phyloP scores from a whole-genome alignment of 2,329 filamentous ascomycete genomes.

The Pseudopyricularia cyperi region DNA sequence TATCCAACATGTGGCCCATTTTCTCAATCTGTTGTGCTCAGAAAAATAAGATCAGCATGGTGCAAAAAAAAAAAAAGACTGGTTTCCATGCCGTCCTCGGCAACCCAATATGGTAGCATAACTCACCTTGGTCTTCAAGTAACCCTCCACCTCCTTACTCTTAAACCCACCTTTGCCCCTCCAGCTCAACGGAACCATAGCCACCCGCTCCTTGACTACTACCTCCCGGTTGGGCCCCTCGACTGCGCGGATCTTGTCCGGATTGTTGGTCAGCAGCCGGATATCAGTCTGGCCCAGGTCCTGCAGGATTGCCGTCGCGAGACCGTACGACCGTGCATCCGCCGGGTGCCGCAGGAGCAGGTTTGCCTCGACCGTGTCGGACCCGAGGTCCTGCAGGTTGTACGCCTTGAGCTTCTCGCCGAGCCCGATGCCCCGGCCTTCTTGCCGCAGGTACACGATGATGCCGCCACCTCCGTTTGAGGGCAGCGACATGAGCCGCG shows the following conservation, averaged over 20 bases:
- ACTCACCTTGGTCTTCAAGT: conserved; percentile 84
- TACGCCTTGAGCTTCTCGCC: conserved; percentile 96
- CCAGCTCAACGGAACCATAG: conserved; percentile 95
- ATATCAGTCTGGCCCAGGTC: conserved; percentile 74
- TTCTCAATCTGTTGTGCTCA: conserved; percentile 54
- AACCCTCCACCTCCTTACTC: conserved; percentile 83
- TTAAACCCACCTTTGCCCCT: conserved; percentile 71
- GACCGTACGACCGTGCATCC: conserved; percentile 84
- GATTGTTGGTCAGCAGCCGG: conserved; percentile 85
- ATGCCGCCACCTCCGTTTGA: conserved; percentile 54
- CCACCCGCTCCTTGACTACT: conserved; percentile 74
- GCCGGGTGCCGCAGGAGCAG: conserved; percentile 81
- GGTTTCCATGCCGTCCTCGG: too few species aligned
- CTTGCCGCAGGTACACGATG: conserved; percentile 90
- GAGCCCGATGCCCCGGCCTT: conserved; percentile 88
- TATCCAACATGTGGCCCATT: conserved; percentile 70
- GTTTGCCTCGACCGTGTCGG: conserved; percentile 97
- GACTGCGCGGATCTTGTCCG: conserved; percentile 88
- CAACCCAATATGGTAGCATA: too few species aligned
- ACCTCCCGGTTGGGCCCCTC: conserved; percentile 86
- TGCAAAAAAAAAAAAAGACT: not conserved
- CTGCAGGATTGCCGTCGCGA: conserved; percentile 88
- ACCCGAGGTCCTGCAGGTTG: conserved; percentile 90
- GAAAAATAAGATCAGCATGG: not conserved
- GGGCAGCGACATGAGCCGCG: conserved; percentile 75